These are phyloP conservation scores for Phytophthora aleatoria DNA, from an alignment of 352 stramenopile species.

Conservation along the genomic window DNA sequence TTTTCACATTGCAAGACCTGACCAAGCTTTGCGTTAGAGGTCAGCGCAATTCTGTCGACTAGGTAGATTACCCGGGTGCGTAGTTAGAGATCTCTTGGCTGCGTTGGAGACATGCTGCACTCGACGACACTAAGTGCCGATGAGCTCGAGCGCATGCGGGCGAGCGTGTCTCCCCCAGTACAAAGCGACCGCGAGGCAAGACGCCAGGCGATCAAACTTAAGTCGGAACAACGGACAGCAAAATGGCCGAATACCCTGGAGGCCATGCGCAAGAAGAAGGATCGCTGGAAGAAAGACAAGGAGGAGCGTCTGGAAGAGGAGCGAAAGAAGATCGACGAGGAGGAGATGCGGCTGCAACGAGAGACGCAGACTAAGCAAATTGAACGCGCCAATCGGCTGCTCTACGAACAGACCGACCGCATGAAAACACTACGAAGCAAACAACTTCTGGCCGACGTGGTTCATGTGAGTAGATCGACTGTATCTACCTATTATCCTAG, in stretches of 20 bases:
- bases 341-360: slow-evolving; percentile 77
- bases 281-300: slow-evolving; percentile 91
- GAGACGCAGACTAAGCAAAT: slow-evolving; percentile 83
- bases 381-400: slow-evolving; percentile 77
- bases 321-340: slow-evolving; percentile 74
- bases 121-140: slow-evolving; percentile 57
- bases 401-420: slow-evolving; percentile 93
- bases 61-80: neutral
- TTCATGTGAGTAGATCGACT: slow-evolving; percentile 50
- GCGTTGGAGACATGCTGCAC: slow-evolving; percentile 32
- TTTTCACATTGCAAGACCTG: too few relatives aligned
- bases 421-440: slow-evolving; percentile 92
- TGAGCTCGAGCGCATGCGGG: slow-evolving; percentile 73
- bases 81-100: neutral
- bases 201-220: slow-evolving; percentile 65
- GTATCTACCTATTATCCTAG: neutral
- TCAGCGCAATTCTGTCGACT: neutral
- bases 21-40: neutral
- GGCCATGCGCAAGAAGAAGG: slow-evolving; percentile 89
- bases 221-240: slow-evolving; percentile 82
- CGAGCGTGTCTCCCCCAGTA: slow-evolving; percentile 65
- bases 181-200: slow-evolving; percentile 74
- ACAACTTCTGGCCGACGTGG: slow-evolving; percentile 85
- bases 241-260: slow-evolving; percentile 93
- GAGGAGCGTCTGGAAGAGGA: slow-evolving; percentile 82